Evolutionary conservation across 1,284 basidiomycete species (phyloP).

Genomic region (Crepidotus sp.): DNA sequence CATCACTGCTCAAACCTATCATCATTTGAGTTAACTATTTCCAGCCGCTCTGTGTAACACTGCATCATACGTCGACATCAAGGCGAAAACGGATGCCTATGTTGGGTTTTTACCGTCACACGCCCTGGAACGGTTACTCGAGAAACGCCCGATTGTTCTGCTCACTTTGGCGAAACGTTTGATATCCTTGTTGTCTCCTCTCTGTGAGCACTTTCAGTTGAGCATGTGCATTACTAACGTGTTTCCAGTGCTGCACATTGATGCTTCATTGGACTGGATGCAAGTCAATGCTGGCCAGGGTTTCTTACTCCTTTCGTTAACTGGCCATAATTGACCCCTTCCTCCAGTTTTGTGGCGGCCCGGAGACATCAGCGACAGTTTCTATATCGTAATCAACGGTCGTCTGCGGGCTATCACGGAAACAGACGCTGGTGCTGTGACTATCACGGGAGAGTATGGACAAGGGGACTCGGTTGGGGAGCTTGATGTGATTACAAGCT

Average conservation of each 20-base stretch:
- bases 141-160: slow-evolving; percentile 90
- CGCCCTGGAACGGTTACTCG: slow-evolving; percentile 84
- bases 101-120: slow-evolving; percentile 90
- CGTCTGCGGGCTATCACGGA: slow-evolving; percentile 81
- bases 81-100: slow-evolving; percentile 94
- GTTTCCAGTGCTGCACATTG: slow-evolving; percentile 82
- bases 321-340: not conserved
- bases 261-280: slow-evolving; percentile 97
- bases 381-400: slow-evolving; percentile 98
- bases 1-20: slow-evolving; percentile 15
- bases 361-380: slow-evolving; percentile 84
- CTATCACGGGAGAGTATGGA: slow-evolving; percentile 88
- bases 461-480: slow-evolving; percentile 86
- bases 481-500: slow-evolving; percentile 95
- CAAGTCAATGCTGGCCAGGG: slow-evolving; percentile 87
- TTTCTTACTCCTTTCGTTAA: not conserved
- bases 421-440: slow-evolving; percentile 61
- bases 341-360: slow-evolving; percentile 75
- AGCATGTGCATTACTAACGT: slow-evolving; percentile 7
- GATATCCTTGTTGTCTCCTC: slow-evolving; percentile 87
- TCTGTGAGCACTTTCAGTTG: slow-evolving; percentile 42
- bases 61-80: slow-evolving; percentile 93
- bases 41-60: slow-evolving; percentile 84
- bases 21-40: not conserved
- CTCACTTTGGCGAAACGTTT: slow-evolving; percentile 94